Evolutionary conservation across 164 flowering plant species (phyloP).

Genomic region (Dillenia turbinata): DNA sequence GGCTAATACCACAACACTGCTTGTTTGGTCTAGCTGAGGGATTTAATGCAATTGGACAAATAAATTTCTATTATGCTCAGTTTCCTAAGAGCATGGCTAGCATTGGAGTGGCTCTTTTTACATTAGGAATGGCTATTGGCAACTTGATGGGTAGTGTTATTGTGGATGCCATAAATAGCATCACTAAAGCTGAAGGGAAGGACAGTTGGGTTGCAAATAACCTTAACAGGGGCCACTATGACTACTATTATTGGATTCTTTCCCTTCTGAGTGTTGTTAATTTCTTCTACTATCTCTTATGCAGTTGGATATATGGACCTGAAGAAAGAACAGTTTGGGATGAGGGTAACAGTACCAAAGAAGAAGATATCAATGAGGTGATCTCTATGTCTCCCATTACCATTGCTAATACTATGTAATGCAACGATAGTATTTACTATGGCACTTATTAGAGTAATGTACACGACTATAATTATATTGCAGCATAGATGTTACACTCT

Average conservation of each 20-base stretch:
- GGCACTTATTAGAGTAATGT: too few relatives aligned
- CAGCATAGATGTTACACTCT: too few relatives aligned
- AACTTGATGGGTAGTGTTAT: slow-evolving; percentile 19
- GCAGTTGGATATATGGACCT: slow-evolving; percentile 26
- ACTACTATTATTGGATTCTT: slow-evolving; percentile 29
- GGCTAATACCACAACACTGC: slow-evolving; percentile 30
- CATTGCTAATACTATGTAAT: too few relatives aligned
- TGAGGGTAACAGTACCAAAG: slow-evolving; percentile 1
- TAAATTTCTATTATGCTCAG: slow-evolving; percentile 26
- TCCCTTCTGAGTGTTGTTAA: slow-evolving; percentile 14
- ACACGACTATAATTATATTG: too few relatives aligned
- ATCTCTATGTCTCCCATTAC: too few relatives aligned
- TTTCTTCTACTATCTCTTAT: slow-evolving; percentile 17
- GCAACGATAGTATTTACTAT: too few relatives aligned
- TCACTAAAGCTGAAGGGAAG: slow-evolving; percentile 15
- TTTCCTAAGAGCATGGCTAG: slow-evolving; percentile 35
- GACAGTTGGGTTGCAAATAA: slow-evolving; percentile 30
- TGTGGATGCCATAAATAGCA: slow-evolving; percentile 12
- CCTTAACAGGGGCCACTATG: slow-evolving; percentile 28
- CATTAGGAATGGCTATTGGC: slow-evolving; percentile 16
- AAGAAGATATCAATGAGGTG: background rate
- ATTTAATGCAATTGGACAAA: slow-evolving; percentile 27
- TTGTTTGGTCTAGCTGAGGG: slow-evolving; percentile 37
- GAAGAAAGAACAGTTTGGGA: slow-evolving; percentile 1
- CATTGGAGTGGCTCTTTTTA: slow-evolving; percentile 21